phyloP scores from a whole-genome alignment of 371 early-diverging fungal species.

The Coemansia sp. region DNA sequence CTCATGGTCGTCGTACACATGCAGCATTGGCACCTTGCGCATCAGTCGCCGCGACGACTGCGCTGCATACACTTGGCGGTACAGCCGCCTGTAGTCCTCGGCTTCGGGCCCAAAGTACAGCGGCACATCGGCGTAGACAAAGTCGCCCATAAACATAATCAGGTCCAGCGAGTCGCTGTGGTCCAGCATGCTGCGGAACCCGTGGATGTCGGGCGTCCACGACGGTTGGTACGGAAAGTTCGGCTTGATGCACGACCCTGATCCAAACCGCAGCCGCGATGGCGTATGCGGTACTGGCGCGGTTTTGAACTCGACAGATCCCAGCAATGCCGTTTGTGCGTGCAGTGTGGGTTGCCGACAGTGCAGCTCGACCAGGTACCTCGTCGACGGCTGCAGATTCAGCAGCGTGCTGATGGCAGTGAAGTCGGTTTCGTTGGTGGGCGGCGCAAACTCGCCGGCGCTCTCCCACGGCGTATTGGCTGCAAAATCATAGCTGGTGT shows the following conservation, averaged over 20 bases:
- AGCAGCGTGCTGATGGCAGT: conserved; percentile 24
- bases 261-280: conserved; percentile 43
- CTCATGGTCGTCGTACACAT: conserved; percentile 58
- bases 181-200: conserved; percentile 40
- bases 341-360: conserved; percentile 23
- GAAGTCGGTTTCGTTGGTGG: conserved; percentile 35
- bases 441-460: conserved; percentile 27
- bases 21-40: conserved; percentile 50
- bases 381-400: conserved; percentile 34
- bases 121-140: conserved; percentile 57
- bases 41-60: conserved; percentile 37
- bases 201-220: conserved; percentile 29
- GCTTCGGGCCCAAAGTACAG: conserved; percentile 46
- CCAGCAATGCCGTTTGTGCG: conserved; percentile 14
- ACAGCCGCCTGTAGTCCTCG: conserved; percentile 53
- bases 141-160: conserved; percentile 56
- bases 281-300: conserved; percentile 44
- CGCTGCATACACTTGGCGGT: conserved; percentile 53
- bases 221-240: conserved; percentile 53
- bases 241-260: conserved; percentile 56
- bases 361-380: conserved; percentile 36
- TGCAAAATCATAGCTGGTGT: neutral
- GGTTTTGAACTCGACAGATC: conserved; percentile 45
- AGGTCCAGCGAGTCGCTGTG: conserved; percentile 46
- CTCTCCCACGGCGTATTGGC: conserved; percentile 34